Base-by-base conservation (phyloP, 257 asterid genomes). In the Coffea eugenioides region DNA sequence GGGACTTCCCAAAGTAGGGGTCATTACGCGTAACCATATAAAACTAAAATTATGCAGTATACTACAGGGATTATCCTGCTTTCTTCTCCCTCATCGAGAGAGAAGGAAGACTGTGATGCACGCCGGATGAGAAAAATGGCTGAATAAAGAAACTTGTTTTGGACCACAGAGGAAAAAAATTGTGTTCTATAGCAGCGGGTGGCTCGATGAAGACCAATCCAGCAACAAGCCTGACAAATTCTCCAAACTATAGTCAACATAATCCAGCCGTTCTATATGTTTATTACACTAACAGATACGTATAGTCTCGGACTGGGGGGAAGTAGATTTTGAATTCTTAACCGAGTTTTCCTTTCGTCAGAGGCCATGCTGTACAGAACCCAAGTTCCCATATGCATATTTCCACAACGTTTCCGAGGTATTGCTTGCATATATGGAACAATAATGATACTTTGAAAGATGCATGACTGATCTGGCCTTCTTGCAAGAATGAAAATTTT, bases 201-300 rank as follows among this genome's bases (percentile, higher is more conserved):
- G 97, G 95, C 95, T 90, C 97, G 78, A 91, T 87, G 90, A 61
- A 57, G 66, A 80, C 83, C 83, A 86, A 83, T 79, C 83, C 86
- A 88, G 82, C 67, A 12, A 84, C 31, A 81, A 82, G 76, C 86
- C 82, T 79, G 77, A 80, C 80, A 85, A 84, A 69, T 77, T 78
- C 79, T 15, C 78, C 78, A 75, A 79, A 66, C 68, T 75, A 80
- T 76, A 79, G 89, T 81, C 90, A 89, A 81, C 83, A 74, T 13
- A 69, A 56, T 77, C 56, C 83, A 76, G 68, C 68, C 85, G 76
- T 69, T 54, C 69, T 49, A 36, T 62, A 62, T 13, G n/a, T 11
- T 0, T 52, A 16, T 56, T 0, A 16, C 13, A 48, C 12, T 7
- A 8, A 8, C 52, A 8, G 2, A 48, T 48, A 48, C 25, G 15